A percentile compares a stretch with the other conserved stretches of the same genome.
Evolutionary conservation across 345 rosid species (phyloP).

Genomic region (Pistacia integerrima): DNA sequence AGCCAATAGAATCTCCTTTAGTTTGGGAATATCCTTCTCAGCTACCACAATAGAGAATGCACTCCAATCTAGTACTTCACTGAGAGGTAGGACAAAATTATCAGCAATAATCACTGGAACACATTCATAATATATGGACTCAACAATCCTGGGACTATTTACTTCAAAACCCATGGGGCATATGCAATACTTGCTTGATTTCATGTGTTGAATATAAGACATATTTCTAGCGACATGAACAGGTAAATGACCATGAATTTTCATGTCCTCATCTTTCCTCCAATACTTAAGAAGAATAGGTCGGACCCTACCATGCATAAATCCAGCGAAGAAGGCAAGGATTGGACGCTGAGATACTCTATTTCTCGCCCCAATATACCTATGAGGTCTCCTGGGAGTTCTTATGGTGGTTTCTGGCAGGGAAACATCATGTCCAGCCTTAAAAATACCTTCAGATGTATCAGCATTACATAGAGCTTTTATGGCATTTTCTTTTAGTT

Average conservation of each 20-base stretch:
- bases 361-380: conserved; percentile 65
- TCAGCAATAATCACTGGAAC: conserved; percentile 89
- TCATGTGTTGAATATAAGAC: conserved; percentile 88
- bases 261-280: conserved; percentile 83
- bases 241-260: conserved; percentile 71
- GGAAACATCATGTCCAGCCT: conserved; percentile 66
- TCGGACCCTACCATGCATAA: conserved; percentile 83
- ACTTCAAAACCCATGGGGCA: conserved; percentile 96
- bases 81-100: conserved; percentile 79
- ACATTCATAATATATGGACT: conserved; percentile 90
- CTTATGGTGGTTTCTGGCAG: conserved; percentile 87
- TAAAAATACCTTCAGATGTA: conserved; percentile 66
- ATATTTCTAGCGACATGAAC: conserved; percentile 52
- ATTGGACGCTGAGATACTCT: conserved; percentile 83
- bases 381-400: conserved; percentile 62
- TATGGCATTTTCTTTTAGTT: conserved; percentile 63
- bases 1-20: conserved; percentile 72
- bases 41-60: conserved; percentile 72
- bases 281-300: conserved; percentile 76
- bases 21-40: conserved; percentile 81
- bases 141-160: conserved; percentile 88
- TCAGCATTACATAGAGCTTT: conserved; percentile 92
- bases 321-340: conserved; percentile 91
- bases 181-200: conserved; percentile 75
- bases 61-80: conserved; percentile 77